phyloP scores from a whole-genome alignment of 1,284 basidiomycete genomes.

The Xerocomus amazonicus region DNA sequence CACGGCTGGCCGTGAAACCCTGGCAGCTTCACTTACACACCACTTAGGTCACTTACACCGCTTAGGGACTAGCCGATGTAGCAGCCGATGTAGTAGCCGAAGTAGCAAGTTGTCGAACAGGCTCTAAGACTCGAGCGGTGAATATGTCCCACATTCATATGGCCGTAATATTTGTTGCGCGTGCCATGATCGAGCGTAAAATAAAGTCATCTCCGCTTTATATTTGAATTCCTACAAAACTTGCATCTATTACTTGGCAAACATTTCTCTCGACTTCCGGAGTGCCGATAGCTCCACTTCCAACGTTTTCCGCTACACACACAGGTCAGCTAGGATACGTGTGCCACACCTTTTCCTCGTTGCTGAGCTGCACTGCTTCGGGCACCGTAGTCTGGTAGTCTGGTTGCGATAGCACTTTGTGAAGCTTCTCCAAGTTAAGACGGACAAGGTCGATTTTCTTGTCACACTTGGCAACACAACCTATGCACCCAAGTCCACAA shows the following conservation, averaged over 20 bases:
- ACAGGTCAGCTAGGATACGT: slow-evolving; percentile 14
- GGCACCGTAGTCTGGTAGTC: slow-evolving; percentile 82
- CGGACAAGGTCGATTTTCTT: slow-evolving; percentile 79
- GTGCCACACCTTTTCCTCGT: slow-evolving; percentile 71
- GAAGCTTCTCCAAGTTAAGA: slow-evolving; percentile 71
- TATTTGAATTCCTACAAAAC: background rate
- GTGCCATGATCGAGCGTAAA: no score
- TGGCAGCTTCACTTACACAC: no score
- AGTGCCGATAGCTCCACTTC: slow-evolving; percentile 64
- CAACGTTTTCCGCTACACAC: slow-evolving; percentile 53
- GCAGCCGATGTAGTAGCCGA: no score
- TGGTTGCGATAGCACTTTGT: slow-evolving; percentile 67
- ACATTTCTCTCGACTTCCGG: slow-evolving; percentile 58
- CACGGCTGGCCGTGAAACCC: no score
- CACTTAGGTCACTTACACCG: no score
- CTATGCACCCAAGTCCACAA: slow-evolving; percentile 81
- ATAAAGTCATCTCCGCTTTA: no score
- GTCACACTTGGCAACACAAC: slow-evolving; percentile 80
- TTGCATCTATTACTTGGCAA: slow-evolving; percentile 32
- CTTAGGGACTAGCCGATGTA: no score
- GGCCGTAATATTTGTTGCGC: no score
- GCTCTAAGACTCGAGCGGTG: no score
- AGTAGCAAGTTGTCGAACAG: no score
- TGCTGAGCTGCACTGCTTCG: slow-evolving; percentile 66
- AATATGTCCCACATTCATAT: no score